Evolutionary conservation across 2,329 filamentous ascomycete genomes (phyloP), one percentile per base, ranked within the genome.

Genomic region (Metarhizium rileyi): DNA sequence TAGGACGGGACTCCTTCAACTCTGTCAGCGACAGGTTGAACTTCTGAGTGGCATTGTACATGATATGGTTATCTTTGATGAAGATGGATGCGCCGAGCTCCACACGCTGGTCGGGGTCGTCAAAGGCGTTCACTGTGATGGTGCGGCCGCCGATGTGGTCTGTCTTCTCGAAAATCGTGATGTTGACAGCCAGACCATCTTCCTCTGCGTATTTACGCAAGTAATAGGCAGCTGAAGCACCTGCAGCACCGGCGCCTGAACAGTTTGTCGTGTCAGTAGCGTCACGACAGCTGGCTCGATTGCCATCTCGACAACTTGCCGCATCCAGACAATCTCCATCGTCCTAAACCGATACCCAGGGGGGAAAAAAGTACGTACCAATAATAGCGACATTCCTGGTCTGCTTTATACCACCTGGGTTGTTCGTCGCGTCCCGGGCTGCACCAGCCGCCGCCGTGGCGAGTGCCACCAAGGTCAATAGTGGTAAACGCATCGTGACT

Each of bases 81-180:
- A 97, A 98, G 58, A 97, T 95, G 53, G 86, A 91, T 10, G 87
- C 93, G 16, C 93, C 93, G 1, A 97, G 74, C 65, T 98, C 93
- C 33, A 95, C 78, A 1, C 86, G 85, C 36, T 83, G 71, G 0
- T 70, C 55, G 2, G 82, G 72, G 57, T 91, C 76, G 55, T 80
- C 76, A 63, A 86, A 91, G 2, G 82, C 83, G 59, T 90, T 73
- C 18, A 95, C 85, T 0, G 90, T 97, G 27, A 90, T 87, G 7
- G 86, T 86, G 25, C 93, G 86, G 8, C 93, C 93, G 27, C 93
- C 93, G 41, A 97, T 76, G 57, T 83, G 87, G 28, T 72, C 65
- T 16, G 81, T 82, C 57, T 84, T 85, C 61, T 98, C 93, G 64
- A 91, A 96, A 26, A 98, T 73, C 22, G 90, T 95, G 59, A 97